These are phyloP conservation scores for Peronospora belbahrii DNA, from an alignment of 352 stramenopile species.

Conservation along the genomic window DNA sequence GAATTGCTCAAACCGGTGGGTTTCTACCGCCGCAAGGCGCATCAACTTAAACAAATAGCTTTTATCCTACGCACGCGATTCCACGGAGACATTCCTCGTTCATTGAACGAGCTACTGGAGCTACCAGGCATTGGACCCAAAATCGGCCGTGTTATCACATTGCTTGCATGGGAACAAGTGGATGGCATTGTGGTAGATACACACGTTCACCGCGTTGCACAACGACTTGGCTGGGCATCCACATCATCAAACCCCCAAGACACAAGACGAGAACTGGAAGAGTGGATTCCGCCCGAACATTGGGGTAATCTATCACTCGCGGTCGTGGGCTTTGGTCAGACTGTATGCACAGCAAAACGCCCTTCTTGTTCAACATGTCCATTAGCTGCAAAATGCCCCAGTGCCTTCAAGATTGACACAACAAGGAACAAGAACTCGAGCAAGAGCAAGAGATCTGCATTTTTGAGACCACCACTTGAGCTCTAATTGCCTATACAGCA, in stretches of 20 bases:
- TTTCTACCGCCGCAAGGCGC: slow-evolving; percentile 67
- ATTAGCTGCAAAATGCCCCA: slow-evolving; percentile 45
- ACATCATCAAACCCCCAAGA: slow-evolving; percentile 24
- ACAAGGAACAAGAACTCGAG: not conserved
- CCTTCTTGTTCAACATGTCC: slow-evolving; percentile 54
- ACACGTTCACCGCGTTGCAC: slow-evolving; percentile 60
- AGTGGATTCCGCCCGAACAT: slow-evolving; percentile 51
- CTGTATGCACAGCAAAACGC: slow-evolving; percentile 41
- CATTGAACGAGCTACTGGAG: slow-evolving; percentile 30
- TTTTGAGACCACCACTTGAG: not conserved
- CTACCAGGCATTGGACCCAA: slow-evolving; percentile 69
- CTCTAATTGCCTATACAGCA: not conserved
- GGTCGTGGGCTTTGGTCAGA: slow-evolving; percentile 73
- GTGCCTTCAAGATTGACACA: slow-evolving; percentile 26
- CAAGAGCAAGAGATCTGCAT: slow-evolving; percentile 9
- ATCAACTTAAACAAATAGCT: slow-evolving; percentile 51
- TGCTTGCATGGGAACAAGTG: slow-evolving; percentile 56
- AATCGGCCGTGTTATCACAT: slow-evolving; percentile 55
- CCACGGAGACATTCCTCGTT: slow-evolving; percentile 41
- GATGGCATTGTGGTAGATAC: slow-evolving; percentile 74
- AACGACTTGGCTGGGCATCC: slow-evolving; percentile 50
- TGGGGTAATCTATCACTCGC: slow-evolving; percentile 54
- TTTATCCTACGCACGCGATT: slow-evolving; percentile 31
- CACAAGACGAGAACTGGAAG: slow-evolving; percentile 45
- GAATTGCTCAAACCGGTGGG: slow-evolving; percentile 55